These are phyloP conservation scores for Steccherinum ochraceum DNA, from an alignment of 768 basidiomycete genomes.

Conservation along the genomic window DNA sequence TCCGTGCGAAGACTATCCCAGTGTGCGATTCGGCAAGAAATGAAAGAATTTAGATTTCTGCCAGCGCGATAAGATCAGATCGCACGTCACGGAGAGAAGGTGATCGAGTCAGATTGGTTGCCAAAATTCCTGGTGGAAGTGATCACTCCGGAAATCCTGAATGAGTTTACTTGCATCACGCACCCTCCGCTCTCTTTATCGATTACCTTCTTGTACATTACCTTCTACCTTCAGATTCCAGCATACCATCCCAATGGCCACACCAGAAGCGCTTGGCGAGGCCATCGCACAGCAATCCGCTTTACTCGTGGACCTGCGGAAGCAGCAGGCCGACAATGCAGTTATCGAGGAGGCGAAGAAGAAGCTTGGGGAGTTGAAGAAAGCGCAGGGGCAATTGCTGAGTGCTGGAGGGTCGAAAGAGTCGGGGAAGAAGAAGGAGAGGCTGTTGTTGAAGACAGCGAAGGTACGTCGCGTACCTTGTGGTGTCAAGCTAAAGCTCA, in stretches of 20 bases:
- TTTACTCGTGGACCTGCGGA: conserved; percentile 56
- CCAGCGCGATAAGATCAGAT: not conserved
- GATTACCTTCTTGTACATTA: not conserved
- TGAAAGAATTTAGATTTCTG: not conserved
- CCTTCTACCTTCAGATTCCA: not conserved
- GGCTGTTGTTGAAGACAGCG: conserved; percentile 83
- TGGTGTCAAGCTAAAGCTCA: not conserved
- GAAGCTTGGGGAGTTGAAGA: conserved; percentile 66
- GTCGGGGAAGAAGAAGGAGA: conserved; percentile 57
- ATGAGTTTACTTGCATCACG: not conserved
- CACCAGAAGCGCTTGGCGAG: conserved; percentile 38
- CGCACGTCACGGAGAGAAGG: not conserved
- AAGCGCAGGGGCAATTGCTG: conserved; percentile 22
- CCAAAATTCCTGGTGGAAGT: not conserved
- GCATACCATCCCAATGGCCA: conserved; percentile 28
- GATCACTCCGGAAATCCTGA: not conserved
- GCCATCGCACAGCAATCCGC: conserved; percentile 52
- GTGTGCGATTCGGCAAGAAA: no score
- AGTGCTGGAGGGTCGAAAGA: conserved; percentile 32
- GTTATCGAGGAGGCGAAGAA: conserved; percentile 59
- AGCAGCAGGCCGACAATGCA: conserved; percentile 44
- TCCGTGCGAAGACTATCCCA: no score
- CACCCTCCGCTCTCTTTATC: not conserved
- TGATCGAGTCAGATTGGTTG: not conserved
- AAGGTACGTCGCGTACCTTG: conserved; percentile 51